Evolutionary conservation across 2,329 filamentous ascomycete species (phyloP).

Genomic region (Clarireedia paspali): DNA sequence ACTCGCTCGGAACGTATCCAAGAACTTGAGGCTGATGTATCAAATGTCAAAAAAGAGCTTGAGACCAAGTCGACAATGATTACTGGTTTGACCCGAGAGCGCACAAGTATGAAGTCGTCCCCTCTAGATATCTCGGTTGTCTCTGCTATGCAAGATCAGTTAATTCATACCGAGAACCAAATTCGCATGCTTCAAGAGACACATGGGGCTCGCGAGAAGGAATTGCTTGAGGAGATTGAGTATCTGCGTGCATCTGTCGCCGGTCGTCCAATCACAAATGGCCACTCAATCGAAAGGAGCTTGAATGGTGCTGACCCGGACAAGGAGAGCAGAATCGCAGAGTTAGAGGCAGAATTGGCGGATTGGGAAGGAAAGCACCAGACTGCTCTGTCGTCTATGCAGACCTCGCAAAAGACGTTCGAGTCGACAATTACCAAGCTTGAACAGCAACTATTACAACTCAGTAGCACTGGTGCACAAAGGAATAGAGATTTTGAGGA

Average conservation of each 20-base stretch:
- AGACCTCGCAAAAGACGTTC: slow-evolving; percentile 65
- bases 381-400: slow-evolving; percentile 60
- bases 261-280: slow-evolving; percentile 13
- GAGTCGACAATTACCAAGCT: slow-evolving; percentile 65
- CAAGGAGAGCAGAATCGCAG: slow-evolving; percentile 38
- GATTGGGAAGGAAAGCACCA: slow-evolving; percentile 73
- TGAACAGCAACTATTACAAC: slow-evolving; percentile 46
- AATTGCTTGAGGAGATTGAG: slow-evolving; percentile 65
- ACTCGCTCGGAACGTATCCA: slow-evolving; percentile 82
- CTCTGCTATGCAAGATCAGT: slow-evolving; percentile 76
- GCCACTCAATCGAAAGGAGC: slow-evolving; percentile 7
- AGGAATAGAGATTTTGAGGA: slow-evolving; percentile 48
- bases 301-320: slow-evolving; percentile 17
- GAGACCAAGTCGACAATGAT: slow-evolving; percentile 96
- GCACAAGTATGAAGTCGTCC: slow-evolving; percentile 77
- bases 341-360: slow-evolving; percentile 63
- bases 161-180: slow-evolving; percentile 78
- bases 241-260: slow-evolving; percentile 42
- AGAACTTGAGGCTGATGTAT: slow-evolving; percentile 77
- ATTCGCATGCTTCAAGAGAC: slow-evolving; percentile 65
- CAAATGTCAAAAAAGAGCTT: slow-evolving; percentile 86
- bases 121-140: slow-evolving; percentile 90
- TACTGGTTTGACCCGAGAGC: slow-evolving; percentile 83
- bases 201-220: slow-evolving; percentile 66
- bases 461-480: slow-evolving; percentile 31